Conservation (phyloP, 2,329 filamentous ascomycete genomes). For the Diplodia scrobiculata region DNA sequence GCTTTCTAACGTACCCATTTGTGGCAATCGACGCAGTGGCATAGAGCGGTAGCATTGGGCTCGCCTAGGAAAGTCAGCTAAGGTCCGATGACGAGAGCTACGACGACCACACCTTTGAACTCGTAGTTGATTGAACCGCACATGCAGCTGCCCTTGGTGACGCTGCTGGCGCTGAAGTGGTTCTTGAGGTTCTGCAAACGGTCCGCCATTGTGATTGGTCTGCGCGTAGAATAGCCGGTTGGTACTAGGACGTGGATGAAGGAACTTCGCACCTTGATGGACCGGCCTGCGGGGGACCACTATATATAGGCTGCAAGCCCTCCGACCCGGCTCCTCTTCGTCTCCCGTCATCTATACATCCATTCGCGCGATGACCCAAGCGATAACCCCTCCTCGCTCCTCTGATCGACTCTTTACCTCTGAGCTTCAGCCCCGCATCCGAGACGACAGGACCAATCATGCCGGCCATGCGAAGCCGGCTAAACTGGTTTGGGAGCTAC, state of each 20-base stretch:
- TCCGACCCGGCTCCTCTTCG: slow-evolving; percentile 1
- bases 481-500: slow-evolving; percentile 4
- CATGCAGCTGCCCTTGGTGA: slow-evolving; percentile 40
- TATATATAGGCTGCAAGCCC: slow-evolving; percentile 9
- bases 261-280: slow-evolving; percentile 17
- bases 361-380: slow-evolving; percentile 14
- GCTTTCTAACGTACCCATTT: slow-evolving; percentile 47
- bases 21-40: slow-evolving; percentile 59
- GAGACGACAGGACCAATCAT: neutral
- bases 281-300: neutral
- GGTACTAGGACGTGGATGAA: neutral
- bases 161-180: slow-evolving; percentile 27
- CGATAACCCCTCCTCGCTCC: neutral
- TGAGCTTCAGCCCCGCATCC: neutral
- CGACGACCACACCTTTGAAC: slow-evolving; percentile 34
- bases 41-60: slow-evolving; percentile 51
- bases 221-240: no score
- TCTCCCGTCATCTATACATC: slow-evolving; percentile 14
- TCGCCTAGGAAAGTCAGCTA: slow-evolving; percentile 43
- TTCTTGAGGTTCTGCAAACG: slow-evolving; percentile 15
- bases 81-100: slow-evolving; percentile 11
- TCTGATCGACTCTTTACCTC: neutral
- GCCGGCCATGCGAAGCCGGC: neutral
- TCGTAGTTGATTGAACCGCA: slow-evolving; percentile 37
- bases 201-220: slow-evolving; percentile 22